phyloP scores from a whole-genome alignment of 1,139 yeast species.

The Blastobotrys raffinosifermentans region DNA sequence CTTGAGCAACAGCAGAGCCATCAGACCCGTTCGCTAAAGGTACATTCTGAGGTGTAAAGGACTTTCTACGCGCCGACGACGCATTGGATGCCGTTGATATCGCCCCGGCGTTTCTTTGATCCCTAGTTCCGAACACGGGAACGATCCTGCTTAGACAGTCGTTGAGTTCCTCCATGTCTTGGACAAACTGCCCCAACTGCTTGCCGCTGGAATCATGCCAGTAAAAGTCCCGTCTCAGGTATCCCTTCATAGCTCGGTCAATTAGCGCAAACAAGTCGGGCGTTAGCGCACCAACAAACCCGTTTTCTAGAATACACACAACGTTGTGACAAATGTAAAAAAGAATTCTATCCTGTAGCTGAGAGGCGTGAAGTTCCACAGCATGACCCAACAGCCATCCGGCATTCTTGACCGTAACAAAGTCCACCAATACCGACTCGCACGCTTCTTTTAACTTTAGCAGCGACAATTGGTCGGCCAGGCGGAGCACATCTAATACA shows the following conservation, averaged over 20 bases:
- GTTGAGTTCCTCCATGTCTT: constrained; percentile 17
- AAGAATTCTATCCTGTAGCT: constrained; percentile 54
- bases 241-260: constrained; percentile 19
- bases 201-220: constrained; percentile 2
- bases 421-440: constrained; percentile 56
- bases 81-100: background rate
- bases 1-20: background rate
- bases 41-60: too few species aligned
- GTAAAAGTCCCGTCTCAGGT: constrained; percentile 8
- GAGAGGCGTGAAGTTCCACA: constrained; percentile 44
- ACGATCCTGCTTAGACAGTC: constrained; percentile 13
- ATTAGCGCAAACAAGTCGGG: constrained; percentile 1
- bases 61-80: background rate
- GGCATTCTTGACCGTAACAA: constrained; percentile 58
- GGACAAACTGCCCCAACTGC: constrained; percentile 13
- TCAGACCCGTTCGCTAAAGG: too few species aligned
- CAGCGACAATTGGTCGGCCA: constrained; percentile 60
- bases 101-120: background rate
- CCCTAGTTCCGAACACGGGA: constrained; percentile 17
- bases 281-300: constrained; percentile 13
- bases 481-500: constrained; percentile 53
- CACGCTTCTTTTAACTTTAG: constrained; percentile 55
- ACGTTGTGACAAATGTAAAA: constrained; percentile 66
- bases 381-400: constrained; percentile 52
- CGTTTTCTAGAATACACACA: constrained; percentile 55